Percentiles rank a stretch among this genome's conserved stretches.
These are phyloP conservation scores for Pharnaceum exiguum DNA, from an alignment of 148 eudicot genomes.

Conservation along the genomic window DNA sequence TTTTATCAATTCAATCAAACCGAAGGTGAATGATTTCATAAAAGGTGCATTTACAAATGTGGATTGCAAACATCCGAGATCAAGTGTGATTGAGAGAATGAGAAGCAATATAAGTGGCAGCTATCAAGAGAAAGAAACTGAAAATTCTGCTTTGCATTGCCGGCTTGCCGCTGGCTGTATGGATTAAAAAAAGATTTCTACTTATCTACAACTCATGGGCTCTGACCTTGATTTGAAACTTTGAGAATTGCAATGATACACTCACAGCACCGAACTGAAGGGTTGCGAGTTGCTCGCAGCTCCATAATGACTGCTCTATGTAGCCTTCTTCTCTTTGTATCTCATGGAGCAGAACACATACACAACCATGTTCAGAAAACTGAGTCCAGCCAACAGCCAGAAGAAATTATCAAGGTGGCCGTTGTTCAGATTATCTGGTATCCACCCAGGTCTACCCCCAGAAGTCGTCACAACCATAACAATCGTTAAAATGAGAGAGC, in stretches of 20 bases:
- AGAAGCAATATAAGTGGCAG: background rate
- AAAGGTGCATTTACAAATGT: too few species aligned
- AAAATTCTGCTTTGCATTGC: too few species aligned
- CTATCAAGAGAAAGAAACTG: background rate
- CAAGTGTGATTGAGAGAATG: slow-evolving; percentile 7
- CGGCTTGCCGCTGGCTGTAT: too few species aligned
- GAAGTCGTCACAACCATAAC: slow-evolving; percentile 43
- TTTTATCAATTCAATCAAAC: too few species aligned
- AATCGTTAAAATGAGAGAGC: slow-evolving; percentile 53
- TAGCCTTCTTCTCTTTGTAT: slow-evolving; percentile 52
- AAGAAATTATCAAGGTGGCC: slow-evolving; percentile 63
- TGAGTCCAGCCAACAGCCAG: slow-evolving; percentile 58
- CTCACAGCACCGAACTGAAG: too few species aligned
- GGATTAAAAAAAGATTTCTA: too few species aligned
- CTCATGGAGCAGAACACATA: slow-evolving; percentile 46
- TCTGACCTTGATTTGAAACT: too few species aligned
- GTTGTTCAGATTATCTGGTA: slow-evolving; percentile 60
- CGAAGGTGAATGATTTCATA: too few species aligned
- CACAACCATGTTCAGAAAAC: slow-evolving; percentile 53
- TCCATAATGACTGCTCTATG: background rate
- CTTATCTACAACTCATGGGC: too few species aligned
- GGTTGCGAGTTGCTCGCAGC: too few species aligned
- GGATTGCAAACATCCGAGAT: too few species aligned
- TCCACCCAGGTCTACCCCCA: slow-evolving; percentile 62
- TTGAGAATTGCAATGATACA: background rate